Percentiles rank a stretch among this genome's conserved stretches.
Conservation (phyloP, 2,329 filamentous ascomycete genomes). For the Paraphaeosphaeria minitans region DNA sequence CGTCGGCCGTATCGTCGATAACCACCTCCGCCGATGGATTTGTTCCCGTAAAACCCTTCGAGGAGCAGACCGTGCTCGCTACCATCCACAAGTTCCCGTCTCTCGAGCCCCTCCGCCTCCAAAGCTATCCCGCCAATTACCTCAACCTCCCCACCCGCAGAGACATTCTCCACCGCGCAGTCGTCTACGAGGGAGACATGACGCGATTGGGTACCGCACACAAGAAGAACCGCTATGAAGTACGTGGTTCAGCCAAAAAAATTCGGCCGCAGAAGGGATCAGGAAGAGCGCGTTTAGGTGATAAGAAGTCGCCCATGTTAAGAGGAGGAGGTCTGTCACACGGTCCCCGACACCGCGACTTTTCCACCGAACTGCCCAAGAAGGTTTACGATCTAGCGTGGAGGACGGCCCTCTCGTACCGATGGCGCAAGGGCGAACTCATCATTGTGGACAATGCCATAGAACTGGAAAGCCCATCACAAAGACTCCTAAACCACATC, state of each 20-base stretch:
- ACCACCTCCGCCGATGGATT: conserved; percentile 49
- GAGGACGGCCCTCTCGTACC: conserved; percentile 90
- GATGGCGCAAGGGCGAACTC: conserved; percentile 85
- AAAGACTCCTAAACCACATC: conserved; percentile 69
- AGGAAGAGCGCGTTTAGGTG: conserved; percentile 78
- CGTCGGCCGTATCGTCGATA: conserved; percentile 54
- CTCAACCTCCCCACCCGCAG: conserved; percentile 84
- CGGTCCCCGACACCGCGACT: conserved; percentile 92
- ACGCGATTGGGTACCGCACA: conserved; percentile 77
- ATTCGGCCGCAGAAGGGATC: conserved; percentile 85
- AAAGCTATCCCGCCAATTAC: conserved; percentile 79
- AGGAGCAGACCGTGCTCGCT: conserved; percentile 67
- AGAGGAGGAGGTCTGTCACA: conserved; percentile 85
- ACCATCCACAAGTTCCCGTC: conserved; percentile 91
- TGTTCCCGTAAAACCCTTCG: conserved; percentile 39
- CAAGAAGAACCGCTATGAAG: conserved; percentile 66
- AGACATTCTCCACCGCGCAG: conserved; percentile 89
- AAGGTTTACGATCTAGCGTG: conserved; percentile 97
- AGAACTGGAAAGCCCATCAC: conserved; percentile 69
- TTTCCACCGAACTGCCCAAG: conserved; percentile 77
- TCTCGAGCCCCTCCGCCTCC: conserved; percentile 80
- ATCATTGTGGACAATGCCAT: conserved; percentile 80
- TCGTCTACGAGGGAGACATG: conserved; percentile 89
- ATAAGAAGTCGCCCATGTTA: conserved; percentile 79
- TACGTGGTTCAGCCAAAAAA: conserved; percentile 83